Percentiles rank a stretch among this genome's conserved stretches.
Evolutionary conservation across 208 protist genomes (phyloP).

Genomic region (Strigomonas culicis): DNA sequence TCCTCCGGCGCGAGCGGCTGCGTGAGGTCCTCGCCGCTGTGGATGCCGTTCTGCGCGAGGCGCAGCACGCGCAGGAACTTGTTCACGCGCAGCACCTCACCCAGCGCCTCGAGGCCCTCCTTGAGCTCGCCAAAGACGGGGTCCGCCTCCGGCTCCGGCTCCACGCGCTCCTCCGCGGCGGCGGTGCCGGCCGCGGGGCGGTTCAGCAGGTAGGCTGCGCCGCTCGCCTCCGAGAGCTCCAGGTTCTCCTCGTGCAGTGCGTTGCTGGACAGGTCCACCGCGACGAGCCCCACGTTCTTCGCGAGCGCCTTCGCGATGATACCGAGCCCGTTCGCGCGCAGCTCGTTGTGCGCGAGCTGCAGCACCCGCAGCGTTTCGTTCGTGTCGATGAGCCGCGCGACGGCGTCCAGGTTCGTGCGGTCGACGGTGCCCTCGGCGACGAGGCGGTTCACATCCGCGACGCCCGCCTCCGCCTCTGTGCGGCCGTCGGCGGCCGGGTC

Average conservation of each 20-base stretch:
- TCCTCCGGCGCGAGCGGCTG: constrained; percentile 35
- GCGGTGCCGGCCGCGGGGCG: not conserved
- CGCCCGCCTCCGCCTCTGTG: constrained; percentile 18
- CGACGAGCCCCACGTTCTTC: constrained; percentile 71
- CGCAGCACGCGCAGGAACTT: constrained; percentile 83
- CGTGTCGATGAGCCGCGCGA: constrained; percentile 62
- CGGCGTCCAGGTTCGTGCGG: not conserved
- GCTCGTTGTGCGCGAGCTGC: constrained; percentile 67
- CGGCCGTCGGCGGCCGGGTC: not conserved
- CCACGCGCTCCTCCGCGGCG: constrained; percentile 53
- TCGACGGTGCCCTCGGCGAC: not conserved
- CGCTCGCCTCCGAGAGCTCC: not conserved
- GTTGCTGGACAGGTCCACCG: constrained; percentile 76
- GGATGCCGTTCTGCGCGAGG: constrained; percentile 72
- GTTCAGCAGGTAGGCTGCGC: not conserved
- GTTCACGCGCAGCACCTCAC: constrained; percentile 89
- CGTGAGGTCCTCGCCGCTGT: constrained; percentile 68
- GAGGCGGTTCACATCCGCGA: not conserved
- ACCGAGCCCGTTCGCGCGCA: constrained; percentile 75
- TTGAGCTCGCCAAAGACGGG: constrained; percentile 78
- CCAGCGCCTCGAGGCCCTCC: constrained; percentile 72
- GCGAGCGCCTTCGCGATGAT: constrained; percentile 84
- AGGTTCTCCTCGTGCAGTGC: constrained; percentile 27
- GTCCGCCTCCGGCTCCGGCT: constrained; percentile 71
- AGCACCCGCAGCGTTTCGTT: constrained; percentile 80